These are phyloP conservation scores for Hemisphaericaspora nanyangensis DNA, from an alignment of 805 yeast species.

Conservation along the genomic window DNA sequence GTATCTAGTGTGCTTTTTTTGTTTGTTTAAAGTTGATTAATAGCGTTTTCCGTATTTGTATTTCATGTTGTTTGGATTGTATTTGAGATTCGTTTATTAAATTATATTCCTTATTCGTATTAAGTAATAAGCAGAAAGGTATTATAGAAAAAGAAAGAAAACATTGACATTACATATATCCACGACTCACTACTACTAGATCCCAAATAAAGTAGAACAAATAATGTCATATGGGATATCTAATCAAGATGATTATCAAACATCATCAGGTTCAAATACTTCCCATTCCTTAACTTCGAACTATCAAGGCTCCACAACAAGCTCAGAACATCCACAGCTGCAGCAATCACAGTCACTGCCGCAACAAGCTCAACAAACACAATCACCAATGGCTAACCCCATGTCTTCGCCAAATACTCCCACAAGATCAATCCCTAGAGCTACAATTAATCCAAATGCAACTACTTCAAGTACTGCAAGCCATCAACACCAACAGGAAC, in stretches of 20 bases:
- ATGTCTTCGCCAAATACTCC: not conserved
- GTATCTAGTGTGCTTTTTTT: too few relatives aligned
- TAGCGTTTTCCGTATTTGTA: too few relatives aligned
- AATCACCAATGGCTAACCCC: not conserved
- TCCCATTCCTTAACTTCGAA: not conserved
- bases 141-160: too few relatives aligned
- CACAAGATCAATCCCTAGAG: conserved; percentile 1
- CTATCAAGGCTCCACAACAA: not conserved
- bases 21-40: too few relatives aligned
- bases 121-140: too few relatives aligned
- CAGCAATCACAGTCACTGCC: not conserved
- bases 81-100: too few relatives aligned
- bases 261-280: conserved; percentile 1
- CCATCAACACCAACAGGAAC: conserved; percentile 42
- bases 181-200: not conserved
- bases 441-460: conserved; percentile 10
- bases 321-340: not conserved
- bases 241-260: not conserved
- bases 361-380: conserved; percentile 1
- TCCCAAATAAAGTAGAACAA: not conserved
- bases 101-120: too few relatives aligned
- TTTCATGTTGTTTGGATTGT: too few relatives aligned
- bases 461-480: conserved; percentile 31
- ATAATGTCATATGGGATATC: not conserved
- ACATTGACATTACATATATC: too few relatives aligned